phyloP scores from a whole-genome alignment of 129 eudicot species.

The Escallonia rubra region DNA sequence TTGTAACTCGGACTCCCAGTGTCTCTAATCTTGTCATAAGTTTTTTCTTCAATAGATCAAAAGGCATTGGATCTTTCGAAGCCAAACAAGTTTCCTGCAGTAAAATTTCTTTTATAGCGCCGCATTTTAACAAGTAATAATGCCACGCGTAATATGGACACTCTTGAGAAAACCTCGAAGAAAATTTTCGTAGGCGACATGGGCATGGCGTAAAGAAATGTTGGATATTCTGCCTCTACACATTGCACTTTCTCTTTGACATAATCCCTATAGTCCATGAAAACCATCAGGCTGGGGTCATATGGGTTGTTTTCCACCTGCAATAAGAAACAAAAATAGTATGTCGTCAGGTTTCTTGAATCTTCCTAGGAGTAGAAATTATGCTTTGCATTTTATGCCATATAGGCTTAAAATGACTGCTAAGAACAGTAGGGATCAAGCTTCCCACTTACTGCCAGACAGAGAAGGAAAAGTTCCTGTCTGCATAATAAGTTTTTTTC shows the following conservation, averaged over 20 bases:
- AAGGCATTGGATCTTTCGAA: constrained; percentile 96
- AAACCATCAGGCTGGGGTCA: constrained; percentile 92
- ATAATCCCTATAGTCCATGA: constrained; percentile 94
- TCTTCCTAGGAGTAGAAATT: not conserved
- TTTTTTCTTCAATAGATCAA: constrained; percentile 67
- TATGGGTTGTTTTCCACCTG: constrained; percentile 92
- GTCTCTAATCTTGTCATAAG: constrained; percentile 81
- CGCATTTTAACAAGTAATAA: not conserved
- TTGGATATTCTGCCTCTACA: constrained; percentile 73
- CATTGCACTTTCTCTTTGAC: constrained; percentile 33
- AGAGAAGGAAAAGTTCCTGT: not conserved
- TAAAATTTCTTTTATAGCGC: constrained; percentile 4
- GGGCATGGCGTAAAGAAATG: constrained; percentile 95
- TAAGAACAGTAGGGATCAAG: not conserved
- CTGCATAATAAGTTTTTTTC: not conserved
- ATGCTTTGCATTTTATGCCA: not conserved
- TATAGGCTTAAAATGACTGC: not conserved
- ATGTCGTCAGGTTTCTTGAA: not conserved
- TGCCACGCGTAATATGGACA: not conserved
- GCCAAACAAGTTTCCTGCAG: constrained; percentile 95
- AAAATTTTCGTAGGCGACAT: constrained; percentile 91
- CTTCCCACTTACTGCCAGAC: not conserved
- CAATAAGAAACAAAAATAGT: constrained; percentile 3
- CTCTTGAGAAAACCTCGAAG: constrained; percentile 62
- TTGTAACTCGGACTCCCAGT: constrained; percentile 63